Evolutionary conservation across 202 grass and related monocot species (phyloP), one percentile per base, ranked within the genome.

Genomic region (Sporobolus alterniflorus): DNA sequence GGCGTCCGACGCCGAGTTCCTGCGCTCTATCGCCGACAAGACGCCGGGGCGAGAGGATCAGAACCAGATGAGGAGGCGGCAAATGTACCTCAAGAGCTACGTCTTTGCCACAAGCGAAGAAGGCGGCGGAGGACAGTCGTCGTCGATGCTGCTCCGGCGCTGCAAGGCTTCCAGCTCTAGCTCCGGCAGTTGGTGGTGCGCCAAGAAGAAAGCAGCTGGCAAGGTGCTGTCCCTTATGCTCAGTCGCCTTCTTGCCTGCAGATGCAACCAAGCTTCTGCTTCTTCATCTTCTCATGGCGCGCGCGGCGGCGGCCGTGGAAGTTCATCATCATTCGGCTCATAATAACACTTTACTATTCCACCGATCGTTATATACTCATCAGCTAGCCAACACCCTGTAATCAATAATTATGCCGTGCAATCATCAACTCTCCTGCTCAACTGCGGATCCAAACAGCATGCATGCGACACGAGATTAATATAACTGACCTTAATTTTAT

Each of bases 61-160:
- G 70, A 85, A 61, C 39, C 39, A 52, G 51, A 20, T 69, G 67
- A 69, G 40, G 29, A 6, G 48, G 30, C 71, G 56, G 62, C 88
- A 91, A 82, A 80, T 89, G n/a, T 94, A 86, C 60, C 82, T 94
- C 73, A 90, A 86, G 48, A 94, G 91, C 73, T 94, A 94, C 81
- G 82, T 79, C 39, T 94, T 94, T 26, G 76, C 76, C 4, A 86
- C 54, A 44, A 88, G 76, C 29, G 85, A 88, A 11, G 43, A 25
- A 1, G 28, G 11, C 2, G 73, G 64, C 85, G 75, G 78, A 88
- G 59, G 84, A 83, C 21, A 20, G 69, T 51, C 32, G 70, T 16
- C 59, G 12, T 63, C 59, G 59, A 16, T 15, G 41, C 43, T 43
- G 65, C 13, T 55, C 29, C 29, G 48, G 48, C 30, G 48, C 47